Base-by-base conservation (phyloP, 805 yeast genomes). In the Lachancea quebecensis region DNA sequence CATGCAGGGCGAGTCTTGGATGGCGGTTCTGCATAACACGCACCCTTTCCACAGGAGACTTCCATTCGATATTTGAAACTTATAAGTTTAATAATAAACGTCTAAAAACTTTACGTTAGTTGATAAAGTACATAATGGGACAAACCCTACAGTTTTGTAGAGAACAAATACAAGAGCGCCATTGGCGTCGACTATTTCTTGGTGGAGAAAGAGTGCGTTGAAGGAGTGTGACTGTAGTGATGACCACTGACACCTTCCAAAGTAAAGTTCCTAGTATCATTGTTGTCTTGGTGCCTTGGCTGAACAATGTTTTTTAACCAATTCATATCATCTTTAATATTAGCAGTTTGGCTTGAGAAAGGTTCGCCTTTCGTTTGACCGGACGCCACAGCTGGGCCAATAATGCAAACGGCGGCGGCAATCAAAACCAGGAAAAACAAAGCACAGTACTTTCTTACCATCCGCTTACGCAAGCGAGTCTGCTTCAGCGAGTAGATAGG, bases 401-500 rank as follows among this genome's bases (percentile, higher is more conserved):
- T 83, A 61, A 93, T 81, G 66, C 91, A 68, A 39, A 77, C 82
- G 53, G 81, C 78, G 58, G 89, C 89, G 49, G 88, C 60, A 40
- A 78, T 63, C 58, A 95, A 70, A 50, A 93, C 71, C 46, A 70
- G 57, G 59, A 87, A 80, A 77, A 82, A 93, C 65, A 95, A 73
- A 10, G 85, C 68, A 51, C 95, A 81, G 75, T 93, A 93, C 71
- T 88, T 89, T 70, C 85, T 82, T 32, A 93, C 95, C 95, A 93
- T 91, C 74, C 99, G 83, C 84, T 85, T 88, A 69, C 99, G 85
- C 68, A 90, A 81, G 72, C 87, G 83, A 47, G 95, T 91, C 74
- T 93, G 98, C 72, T 93, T 93, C 72, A 91, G 74, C 15, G 98
- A 88, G 72, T 88, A 90, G 65, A 93, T 89, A 59, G 99, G 98